Base-by-base conservation (phyloP, 257 asterid species). In the Schizonepeta tenuifolia region DNA sequence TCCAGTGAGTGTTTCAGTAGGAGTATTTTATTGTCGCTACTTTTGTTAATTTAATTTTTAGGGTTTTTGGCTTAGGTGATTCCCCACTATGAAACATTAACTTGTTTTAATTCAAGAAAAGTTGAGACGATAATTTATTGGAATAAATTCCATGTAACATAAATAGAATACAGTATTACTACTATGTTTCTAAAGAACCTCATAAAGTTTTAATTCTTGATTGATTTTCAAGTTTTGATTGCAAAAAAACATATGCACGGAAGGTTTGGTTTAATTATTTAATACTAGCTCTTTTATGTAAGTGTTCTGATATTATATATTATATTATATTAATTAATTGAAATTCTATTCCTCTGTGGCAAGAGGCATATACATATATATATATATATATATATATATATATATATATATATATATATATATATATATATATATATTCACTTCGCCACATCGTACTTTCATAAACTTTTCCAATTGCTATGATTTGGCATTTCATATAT, bases 71-170 rank as follows among this genome's bases (percentile, higher is more conserved):
- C 77, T 82, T 65, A 80, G 81, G 81, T 72, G 72, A 81, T 73
- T 74, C 75, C 78, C 84, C 85, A 83, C 78, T 83, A 70, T 7
- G 51, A 26, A 22, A 78, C 77, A 67, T 71, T 71, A 7, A 2
- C 73, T 38, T 36, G 2, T 73, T 38, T 67, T 46, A 62, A 43
- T 60, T 70, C 56, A 44, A 67, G 12, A 55, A 67, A 41, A 13
- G 74, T 75, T 78, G 41, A 75, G 80, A 76, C 81, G 77, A 77
- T 80, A 77, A 69, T 77, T 66, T 74, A 57, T 76, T 63, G 44
- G 56, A 58, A 61, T 60, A 67, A 50, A 80, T 64, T 81, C 79
- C 75, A 64, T 75, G 81, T 79, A 78, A 74, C 66, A 31, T 56
- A 20, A 54, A 18, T 64, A 70, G 78, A 72, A 59, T 76, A n/a